These are phyloP conservation scores for Metschnikowia lunata DNA, from an alignment of 805 yeast genomes.

Conservation along the genomic window DNA sequence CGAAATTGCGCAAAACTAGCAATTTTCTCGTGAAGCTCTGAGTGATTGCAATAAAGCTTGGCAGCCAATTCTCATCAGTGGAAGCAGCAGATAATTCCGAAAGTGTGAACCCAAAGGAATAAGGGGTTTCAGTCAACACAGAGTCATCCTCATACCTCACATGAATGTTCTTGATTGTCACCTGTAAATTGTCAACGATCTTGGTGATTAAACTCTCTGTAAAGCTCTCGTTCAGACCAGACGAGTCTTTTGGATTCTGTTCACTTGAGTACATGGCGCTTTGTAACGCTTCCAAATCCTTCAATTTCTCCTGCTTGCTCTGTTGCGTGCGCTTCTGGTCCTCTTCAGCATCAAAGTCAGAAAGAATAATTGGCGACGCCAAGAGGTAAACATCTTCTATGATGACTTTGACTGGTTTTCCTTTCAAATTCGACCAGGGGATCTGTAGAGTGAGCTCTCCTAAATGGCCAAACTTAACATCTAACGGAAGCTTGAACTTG, in stretches of 20 bases:
- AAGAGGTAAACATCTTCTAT: conserved; percentile 84
- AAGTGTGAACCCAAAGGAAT: conserved; percentile 77
- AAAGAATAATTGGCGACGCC: conserved; percentile 67
- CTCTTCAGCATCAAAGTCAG: conserved; percentile 51
- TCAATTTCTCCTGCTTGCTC: conserved; percentile 61
- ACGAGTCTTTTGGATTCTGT: background rate
- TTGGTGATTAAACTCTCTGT: conserved; percentile 84
- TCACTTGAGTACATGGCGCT: conserved; percentile 34
- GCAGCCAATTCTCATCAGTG: conserved; percentile 79
- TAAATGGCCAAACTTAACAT: conserved; percentile 82
- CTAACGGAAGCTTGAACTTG: conserved; percentile 76
- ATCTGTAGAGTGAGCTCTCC: conserved; percentile 88
- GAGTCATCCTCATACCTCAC: conserved; percentile 82
- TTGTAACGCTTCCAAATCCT: conserved; percentile 61
- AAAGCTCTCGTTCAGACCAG: conserved; percentile 59
- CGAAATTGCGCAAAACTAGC: conserved; percentile 65
- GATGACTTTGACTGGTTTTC: conserved; percentile 83
- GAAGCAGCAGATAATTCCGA: conserved; percentile 89
- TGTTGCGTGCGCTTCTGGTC: conserved; percentile 58
- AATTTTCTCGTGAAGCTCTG: conserved; percentile 69
- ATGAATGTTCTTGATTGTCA: conserved; percentile 88
- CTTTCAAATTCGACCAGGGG: conserved; percentile 94
- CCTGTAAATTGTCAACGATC: conserved; percentile 86
- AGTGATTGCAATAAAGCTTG: conserved; percentile 74
- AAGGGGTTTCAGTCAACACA: conserved; percentile 68